phyloP scores from a whole-genome alignment of 768 basidiomycete species.

The Kwoniella sp. region DNA sequence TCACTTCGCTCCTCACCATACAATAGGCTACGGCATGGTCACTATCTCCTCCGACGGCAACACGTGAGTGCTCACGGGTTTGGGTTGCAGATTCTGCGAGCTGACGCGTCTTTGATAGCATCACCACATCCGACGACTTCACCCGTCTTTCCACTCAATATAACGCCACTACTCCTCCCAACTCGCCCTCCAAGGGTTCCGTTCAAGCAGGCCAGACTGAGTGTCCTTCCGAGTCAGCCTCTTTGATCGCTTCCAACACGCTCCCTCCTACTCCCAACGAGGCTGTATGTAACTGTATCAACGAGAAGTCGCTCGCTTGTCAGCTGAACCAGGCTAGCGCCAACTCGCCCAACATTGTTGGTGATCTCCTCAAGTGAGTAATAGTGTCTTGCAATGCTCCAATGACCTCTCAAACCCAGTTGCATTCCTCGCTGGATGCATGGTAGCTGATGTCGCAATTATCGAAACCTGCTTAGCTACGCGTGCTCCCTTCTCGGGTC shows the following conservation, averaged over 20 bases:
- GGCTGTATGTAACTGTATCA: slow-evolving; percentile 75
- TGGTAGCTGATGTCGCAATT: not conserved
- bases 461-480: slow-evolving; percentile 59
- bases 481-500: slow-evolving; percentile 71
- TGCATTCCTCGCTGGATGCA: too few relatives aligned
- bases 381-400: not conserved
- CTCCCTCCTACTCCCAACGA: slow-evolving; percentile 84
- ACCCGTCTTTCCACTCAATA: slow-evolving; percentile 68
- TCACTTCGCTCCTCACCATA: not conserved
- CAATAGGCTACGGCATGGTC: slow-evolving; percentile 75
- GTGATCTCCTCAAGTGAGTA: slow-evolving; percentile 52
- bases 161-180: slow-evolving; percentile 60
- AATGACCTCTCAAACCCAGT: not conserved
- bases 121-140: slow-evolving; percentile 72
- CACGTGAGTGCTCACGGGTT: slow-evolving; percentile 34
- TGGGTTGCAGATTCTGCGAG: not conserved
- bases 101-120: slow-evolving; percentile 57
- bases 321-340: slow-evolving; percentile 67
- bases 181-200: slow-evolving; percentile 64
- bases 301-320: slow-evolving; percentile 67
- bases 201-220: slow-evolving; percentile 59
- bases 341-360: slow-evolving; percentile 54
- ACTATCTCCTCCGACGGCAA: slow-evolving; percentile 63
- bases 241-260: slow-evolving; percentile 66
- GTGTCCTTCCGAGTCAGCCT: slow-evolving; percentile 69